These are phyloP conservation scores for Rhytidiadelphus loreus DNA, from an alignment of 225 moss, liverwort and hornwort genomes.

Conservation along the genomic window DNA sequence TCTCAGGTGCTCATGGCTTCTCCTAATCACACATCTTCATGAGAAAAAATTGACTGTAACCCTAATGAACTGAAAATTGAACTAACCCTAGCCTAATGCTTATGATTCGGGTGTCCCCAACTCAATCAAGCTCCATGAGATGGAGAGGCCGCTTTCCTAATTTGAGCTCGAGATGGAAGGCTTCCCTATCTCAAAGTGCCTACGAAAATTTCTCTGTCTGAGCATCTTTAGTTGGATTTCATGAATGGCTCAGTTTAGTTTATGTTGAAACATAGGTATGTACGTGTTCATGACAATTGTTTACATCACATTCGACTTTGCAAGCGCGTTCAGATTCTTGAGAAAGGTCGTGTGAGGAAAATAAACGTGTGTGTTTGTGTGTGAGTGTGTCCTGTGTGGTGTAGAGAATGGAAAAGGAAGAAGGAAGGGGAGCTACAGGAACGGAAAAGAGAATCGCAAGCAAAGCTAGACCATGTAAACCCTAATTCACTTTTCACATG, in stretches of 20 bases:
- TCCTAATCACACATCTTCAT: neutral
- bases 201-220: neutral
- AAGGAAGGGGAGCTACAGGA: slow-evolving; percentile 19
- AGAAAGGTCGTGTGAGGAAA: neutral
- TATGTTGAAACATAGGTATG: neutral
- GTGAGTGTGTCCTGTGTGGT: neutral
- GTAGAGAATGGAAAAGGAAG: slow-evolving; percentile 32
- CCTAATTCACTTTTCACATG: neutral
- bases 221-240: neutral
- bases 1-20: slow-evolving; percentile 16
- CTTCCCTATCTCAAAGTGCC: neutral
- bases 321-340: neutral
- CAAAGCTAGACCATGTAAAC: slow-evolving; percentile 22
- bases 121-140: neutral
- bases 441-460: slow-evolving; percentile 19
- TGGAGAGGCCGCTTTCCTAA: neutral
- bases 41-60: neutral
- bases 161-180: neutral
- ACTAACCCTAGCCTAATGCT: neutral
- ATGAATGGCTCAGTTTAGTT: neutral
- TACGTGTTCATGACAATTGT: neutral
- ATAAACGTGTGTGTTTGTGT: neutral
- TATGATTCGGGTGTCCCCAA: neutral
- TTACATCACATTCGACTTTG: neutral
- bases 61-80: neutral